Evolutionary conservation across 129 eudicot species (phyloP), one percentile per base, ranked within the genome.

Genomic region (Saposhnikovia divaricata): DNA sequence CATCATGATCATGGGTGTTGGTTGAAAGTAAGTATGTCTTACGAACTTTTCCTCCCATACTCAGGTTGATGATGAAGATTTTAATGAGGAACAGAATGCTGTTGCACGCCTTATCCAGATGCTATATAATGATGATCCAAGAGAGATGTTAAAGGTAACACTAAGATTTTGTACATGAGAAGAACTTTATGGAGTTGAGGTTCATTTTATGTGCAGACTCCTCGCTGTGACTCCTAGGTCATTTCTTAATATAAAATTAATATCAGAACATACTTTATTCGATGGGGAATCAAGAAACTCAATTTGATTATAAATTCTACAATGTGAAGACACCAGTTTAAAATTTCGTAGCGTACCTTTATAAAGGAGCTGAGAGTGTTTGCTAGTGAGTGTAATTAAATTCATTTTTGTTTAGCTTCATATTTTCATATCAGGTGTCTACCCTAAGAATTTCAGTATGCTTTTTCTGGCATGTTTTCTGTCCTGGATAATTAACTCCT

Each of bases 41-140:
- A 25, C 69, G 34, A 27, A 61, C 69, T 73, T 85, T 75, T 66
- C 46, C 57, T 43, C 80, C 73, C 11, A 55, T 73, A 46, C 51
- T 82, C 84, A 95, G 99, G 84, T 90, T 87, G 98, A 95, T 77
- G 97, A 92, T 83, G 98, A 93, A 74, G 99, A 95, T 78, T 95
- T 95, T 79, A 85, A 85, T 72, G 99, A 95, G 85, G 99, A 95
- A 78, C 99, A 95, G 86, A 95, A 90, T 82, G 91, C 92, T 76
- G 99, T 95, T 85, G 94, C 99, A 59, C 96, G 99, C 79, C 96
- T 95, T 79, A 90, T 95, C 77, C 97, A 95, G 75, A 90, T 95
- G 96, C 82, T 95, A 78, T 82, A 95, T 79, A 90, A 86, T 87
- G 91, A 89, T 82, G 91, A 95, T 77, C 94, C 95, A 66, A 92